A percentile compares a stretch with the other conserved stretches of the same genome.
These are phyloP conservation scores for Symbiotaphrina buchneri DNA, from an alignment of 495 filamentous ascomycete species.

Conservation along the genomic window DNA sequence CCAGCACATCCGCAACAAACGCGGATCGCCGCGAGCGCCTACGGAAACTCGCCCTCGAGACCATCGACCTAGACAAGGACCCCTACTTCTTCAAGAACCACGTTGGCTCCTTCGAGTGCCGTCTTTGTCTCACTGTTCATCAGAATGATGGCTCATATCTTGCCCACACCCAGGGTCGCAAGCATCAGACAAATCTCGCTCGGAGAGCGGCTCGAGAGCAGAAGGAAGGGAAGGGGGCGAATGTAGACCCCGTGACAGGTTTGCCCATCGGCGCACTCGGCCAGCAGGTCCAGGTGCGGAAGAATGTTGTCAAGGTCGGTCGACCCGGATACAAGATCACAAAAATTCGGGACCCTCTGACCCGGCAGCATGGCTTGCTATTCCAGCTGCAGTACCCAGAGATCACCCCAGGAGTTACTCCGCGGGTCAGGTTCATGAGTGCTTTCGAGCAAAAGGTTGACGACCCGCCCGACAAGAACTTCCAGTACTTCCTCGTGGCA, in stretches of 20 bases:
- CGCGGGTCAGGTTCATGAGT: slow-evolving; percentile 88
- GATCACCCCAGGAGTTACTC: slow-evolving; percentile 50
- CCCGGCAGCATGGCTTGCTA: slow-evolving; percentile 67
- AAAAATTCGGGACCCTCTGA: slow-evolving; percentile 77
- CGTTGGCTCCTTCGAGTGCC: slow-evolving; percentile 93
- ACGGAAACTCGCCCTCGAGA: slow-evolving; percentile 92
- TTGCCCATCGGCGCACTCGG: slow-evolving; percentile 50
- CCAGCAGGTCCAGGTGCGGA: slow-evolving; percentile 52
- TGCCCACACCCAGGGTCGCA: slow-evolving; percentile 93
- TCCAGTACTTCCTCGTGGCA: slow-evolving; percentile 85
- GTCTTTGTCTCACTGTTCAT: slow-evolving; percentile 95
- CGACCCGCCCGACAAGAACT: slow-evolving; percentile 80
- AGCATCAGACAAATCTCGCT: slow-evolving; percentile 98
- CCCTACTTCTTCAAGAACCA: slow-evolving; percentile 99
- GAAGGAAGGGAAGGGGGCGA: slow-evolving; percentile 45
- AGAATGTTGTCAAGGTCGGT: slow-evolving; percentile 92
- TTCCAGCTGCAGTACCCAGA: slow-evolving; percentile 96
- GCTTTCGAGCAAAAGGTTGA: slow-evolving; percentile 93
- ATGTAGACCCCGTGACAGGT: slow-evolving; percentile 54
- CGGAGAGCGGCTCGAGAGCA: slow-evolving; percentile 84
- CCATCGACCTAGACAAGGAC: slow-evolving; percentile 98
- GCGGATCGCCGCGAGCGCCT: slow-evolving; percentile 93
- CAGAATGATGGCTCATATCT: slow-evolving; percentile 99
- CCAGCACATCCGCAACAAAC: slow-evolving; percentile 80
- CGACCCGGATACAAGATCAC: slow-evolving; percentile 96